phyloP scores from a whole-genome alignment of 352 stramenopile species.

The Phytophthora pistaciae region DNA sequence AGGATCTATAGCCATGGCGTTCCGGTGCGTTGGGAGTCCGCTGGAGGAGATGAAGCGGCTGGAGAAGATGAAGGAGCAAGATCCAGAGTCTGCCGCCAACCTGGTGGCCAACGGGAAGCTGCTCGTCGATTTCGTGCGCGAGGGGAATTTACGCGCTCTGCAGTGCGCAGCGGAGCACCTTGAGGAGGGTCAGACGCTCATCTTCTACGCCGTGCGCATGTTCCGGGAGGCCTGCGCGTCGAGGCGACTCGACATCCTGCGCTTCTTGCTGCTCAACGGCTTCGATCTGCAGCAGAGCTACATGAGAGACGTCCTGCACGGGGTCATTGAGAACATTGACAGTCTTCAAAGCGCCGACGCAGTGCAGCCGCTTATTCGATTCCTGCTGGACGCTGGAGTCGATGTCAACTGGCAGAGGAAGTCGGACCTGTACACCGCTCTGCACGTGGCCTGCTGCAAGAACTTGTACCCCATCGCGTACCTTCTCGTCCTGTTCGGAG shows the following conservation, averaged over 20 bases:
- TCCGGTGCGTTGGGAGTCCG: conserved; percentile 46
- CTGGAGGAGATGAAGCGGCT: conserved; percentile 72
- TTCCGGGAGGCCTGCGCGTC: conserved; percentile 64
- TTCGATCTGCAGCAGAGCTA: conserved; percentile 70
- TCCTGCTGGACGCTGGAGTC: conserved; percentile 66
- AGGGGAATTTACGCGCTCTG: conserved; percentile 62
- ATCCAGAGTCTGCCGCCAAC: conserved; percentile 63
- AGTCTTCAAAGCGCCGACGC: conserved; percentile 41
- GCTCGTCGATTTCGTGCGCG: conserved; percentile 53
- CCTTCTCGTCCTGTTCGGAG: conserved; percentile 73
- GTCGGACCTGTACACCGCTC: conserved; percentile 65
- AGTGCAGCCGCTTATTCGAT: conserved; percentile 63
- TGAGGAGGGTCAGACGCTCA: conserved; percentile 55
- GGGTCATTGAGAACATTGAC: conserved; percentile 51
- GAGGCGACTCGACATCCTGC: conserved; percentile 63
- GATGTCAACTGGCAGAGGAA: conserved; percentile 81
- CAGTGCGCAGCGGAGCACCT: conserved; percentile 57
- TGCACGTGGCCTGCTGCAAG: conserved; percentile 74
- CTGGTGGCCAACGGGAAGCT: conserved; percentile 75
- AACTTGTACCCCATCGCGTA: conserved; percentile 70
- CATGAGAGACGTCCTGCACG: conserved; percentile 65
- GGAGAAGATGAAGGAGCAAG: conserved; percentile 47
- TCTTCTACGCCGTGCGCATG: conserved; percentile 76
- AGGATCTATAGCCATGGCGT: conserved; percentile 41
- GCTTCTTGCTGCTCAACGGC: conserved; percentile 70